Conservation (phyloP, 31 red algal genomes). For the Bonnemaisonia californica region DNA sequence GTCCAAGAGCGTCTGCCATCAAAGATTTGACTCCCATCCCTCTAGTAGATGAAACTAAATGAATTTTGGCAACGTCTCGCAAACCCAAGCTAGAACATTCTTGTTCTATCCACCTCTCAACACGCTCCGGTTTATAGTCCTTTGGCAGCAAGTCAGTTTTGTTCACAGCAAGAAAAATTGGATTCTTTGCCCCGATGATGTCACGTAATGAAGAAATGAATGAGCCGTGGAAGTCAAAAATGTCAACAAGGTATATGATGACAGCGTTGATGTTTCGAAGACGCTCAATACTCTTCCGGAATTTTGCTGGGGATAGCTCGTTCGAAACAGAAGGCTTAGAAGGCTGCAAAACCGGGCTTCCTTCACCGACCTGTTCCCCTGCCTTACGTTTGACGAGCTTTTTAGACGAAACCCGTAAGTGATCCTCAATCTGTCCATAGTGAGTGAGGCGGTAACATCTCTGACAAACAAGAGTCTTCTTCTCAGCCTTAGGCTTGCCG, state of each 20-base stretch:
- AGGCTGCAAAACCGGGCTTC: not conserved
- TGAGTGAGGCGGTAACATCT: constrained; percentile 89
- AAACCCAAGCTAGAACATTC: constrained; percentile 58
- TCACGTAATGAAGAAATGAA: constrained; percentile 70
- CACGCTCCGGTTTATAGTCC: constrained; percentile 58
- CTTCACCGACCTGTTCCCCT: not conserved
- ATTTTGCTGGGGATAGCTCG: constrained; percentile 74
- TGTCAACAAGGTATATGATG: constrained; percentile 93
- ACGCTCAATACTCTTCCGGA: constrained; percentile 67
- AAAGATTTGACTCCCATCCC: constrained; percentile 73
- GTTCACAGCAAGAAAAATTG: constrained; percentile 88
- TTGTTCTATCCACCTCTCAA: constrained; percentile 71
- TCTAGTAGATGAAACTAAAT: constrained; percentile 70
- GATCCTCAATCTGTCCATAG: constrained; percentile 72
- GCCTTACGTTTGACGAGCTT: not conserved
- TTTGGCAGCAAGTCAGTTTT: constrained; percentile 91
- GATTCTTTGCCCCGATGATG: constrained; percentile 65
- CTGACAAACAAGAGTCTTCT: constrained; percentile 58
- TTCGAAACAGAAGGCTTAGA: not conserved
- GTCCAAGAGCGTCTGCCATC: constrained; percentile 58
- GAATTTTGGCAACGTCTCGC: constrained; percentile 48
- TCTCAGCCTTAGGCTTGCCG: constrained; percentile 6
- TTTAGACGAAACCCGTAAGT: constrained; percentile 48
- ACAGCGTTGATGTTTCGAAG: constrained; percentile 53
- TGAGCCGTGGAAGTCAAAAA: constrained; percentile 94